Evolutionary conservation across 169 alveolate species (phyloP).

Genomic region (Theileria equi): DNA sequence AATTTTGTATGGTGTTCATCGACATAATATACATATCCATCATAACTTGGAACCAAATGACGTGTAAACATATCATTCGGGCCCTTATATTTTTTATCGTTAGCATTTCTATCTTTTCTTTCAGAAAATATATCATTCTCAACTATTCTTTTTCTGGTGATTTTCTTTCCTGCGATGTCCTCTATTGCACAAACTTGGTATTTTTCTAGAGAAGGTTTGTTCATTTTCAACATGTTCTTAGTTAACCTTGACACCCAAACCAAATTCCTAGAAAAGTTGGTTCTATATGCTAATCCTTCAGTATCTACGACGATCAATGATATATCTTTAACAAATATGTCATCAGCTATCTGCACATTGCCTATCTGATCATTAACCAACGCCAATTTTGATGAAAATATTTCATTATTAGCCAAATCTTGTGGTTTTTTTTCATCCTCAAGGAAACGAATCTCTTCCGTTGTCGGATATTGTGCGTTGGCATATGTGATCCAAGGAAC

Average conservation of each 20-base stretch:
- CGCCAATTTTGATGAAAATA: no score
- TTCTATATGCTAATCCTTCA: constrained; percentile 56
- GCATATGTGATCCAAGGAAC: neutral
- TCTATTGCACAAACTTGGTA: constrained; percentile 29
- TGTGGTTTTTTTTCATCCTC: neutral
- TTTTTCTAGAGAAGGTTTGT: constrained; percentile 23
- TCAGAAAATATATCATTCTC: constrained; percentile 1
- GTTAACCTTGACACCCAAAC: constrained; percentile 59
- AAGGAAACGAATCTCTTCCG: neutral
- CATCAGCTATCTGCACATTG: neutral
- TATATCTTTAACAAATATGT: constrained; percentile 16
- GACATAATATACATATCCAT: constrained; percentile 72
- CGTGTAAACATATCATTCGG: neutral
- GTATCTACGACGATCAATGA: constrained; percentile 53
- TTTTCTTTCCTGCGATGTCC: constrained; percentile 8
- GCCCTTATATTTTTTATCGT: no score
- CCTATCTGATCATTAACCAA: no score
- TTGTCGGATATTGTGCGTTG: neutral
- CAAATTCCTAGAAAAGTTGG: constrained; percentile 29
- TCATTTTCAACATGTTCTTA: constrained; percentile 39
- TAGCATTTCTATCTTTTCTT: neutral
- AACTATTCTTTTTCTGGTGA: neutral
- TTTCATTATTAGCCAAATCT: no score
- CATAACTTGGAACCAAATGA: constrained; percentile 63
- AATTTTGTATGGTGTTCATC: constrained; percentile 64